A percentile compares a stretch with the other conserved stretches of the same genome.
These are phyloP conservation scores for Ophiostoma sp. DNA, from an alignment of 2,329 filamentous ascomycete genomes.

Conservation along the genomic window DNA sequence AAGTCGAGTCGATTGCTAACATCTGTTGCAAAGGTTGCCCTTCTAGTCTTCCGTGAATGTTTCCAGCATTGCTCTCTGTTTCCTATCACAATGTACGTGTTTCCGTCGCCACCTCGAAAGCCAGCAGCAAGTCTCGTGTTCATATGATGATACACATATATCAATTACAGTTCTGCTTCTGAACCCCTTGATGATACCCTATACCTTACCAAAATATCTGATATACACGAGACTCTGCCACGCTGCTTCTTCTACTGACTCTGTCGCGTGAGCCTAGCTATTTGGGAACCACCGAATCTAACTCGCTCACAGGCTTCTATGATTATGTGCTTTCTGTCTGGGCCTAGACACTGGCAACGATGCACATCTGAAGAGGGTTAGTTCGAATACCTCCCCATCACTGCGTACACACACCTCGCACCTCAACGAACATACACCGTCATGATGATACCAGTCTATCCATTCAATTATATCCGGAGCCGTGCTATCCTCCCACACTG, in stretches of 20 bases:
- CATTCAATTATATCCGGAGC: slow-evolving; percentile 66
- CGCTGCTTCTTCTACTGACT: slow-evolving; percentile 17
- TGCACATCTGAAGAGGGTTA: slow-evolving; percentile 1
- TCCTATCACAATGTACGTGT: slow-evolving; percentile 15
- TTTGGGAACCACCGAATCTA: background rate
- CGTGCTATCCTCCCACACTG: slow-evolving; percentile 70
- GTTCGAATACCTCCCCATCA: background rate
- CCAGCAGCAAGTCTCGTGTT: slow-evolving; percentile 30
- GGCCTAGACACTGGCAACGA: too few relatives aligned
- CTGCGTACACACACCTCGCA: background rate
- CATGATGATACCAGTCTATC: slow-evolving; percentile 66
- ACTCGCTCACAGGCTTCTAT: background rate
- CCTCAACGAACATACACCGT: slow-evolving; percentile 21
- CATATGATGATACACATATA: slow-evolving; percentile 58
- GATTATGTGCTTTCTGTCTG: background rate
- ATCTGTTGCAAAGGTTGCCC: slow-evolving; percentile 15
- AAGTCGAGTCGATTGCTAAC: slow-evolving; percentile 16
- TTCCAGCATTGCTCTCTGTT: background rate
- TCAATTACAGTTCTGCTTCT: slow-evolving; percentile 69
- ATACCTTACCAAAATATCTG: slow-evolving; percentile 48
- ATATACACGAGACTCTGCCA: slow-evolving; percentile 21
- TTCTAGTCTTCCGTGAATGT: too few relatives aligned
- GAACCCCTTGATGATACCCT: slow-evolving; percentile 59
- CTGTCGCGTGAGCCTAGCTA: slow-evolving; percentile 7
- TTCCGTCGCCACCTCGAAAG: background rate